Conservation (phyloP, 2,329 filamentous ascomycete species). For the Penicillium sp. region DNA sequence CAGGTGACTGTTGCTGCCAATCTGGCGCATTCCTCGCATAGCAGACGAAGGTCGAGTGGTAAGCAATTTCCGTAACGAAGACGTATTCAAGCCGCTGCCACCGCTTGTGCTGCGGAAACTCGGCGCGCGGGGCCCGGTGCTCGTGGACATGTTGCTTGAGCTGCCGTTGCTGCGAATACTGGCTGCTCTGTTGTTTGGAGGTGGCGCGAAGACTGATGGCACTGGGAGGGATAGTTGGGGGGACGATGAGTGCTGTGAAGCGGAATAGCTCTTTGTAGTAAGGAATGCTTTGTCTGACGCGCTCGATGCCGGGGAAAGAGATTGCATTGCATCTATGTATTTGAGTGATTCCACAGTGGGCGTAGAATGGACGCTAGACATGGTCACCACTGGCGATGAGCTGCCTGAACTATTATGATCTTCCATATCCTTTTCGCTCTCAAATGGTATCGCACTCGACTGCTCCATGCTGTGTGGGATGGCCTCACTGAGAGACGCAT, state of each 20-base stretch:
- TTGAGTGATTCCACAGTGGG: constrained; percentile 11
- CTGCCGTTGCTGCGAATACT: constrained; percentile 37
- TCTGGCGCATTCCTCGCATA: constrained; percentile 13
- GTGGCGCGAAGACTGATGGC: background rate
- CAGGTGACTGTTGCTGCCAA: background rate
- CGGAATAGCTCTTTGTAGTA: background rate
- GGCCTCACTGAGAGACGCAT: constrained; percentile 27
- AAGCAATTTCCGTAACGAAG: constrained; percentile 34
- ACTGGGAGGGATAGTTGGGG: constrained; percentile 4
- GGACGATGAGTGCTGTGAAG: background rate
- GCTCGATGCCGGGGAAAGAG: constrained; percentile 24
- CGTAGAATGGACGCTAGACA: constrained; percentile 12
- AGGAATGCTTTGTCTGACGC: constrained; percentile 18
- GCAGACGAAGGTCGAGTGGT: constrained; percentile 21
- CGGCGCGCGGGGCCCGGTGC: constrained; percentile 23
- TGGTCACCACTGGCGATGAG: constrained; percentile 13
- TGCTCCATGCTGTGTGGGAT: background rate
- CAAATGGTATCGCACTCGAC: background rate
- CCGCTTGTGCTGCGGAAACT: constrained; percentile 30
- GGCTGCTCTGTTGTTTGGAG: constrained; percentile 4
- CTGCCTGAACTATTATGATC: constrained; percentile 10
- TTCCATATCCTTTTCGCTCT: constrained; percentile 1
- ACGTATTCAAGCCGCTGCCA: constrained; percentile 27
- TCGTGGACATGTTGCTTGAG: constrained; percentile 33
- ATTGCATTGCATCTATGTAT: constrained; percentile 15